A percentile compares a stretch with the other conserved stretches of the same genome.
phyloP scores from a whole-genome alignment of 176 grass and related monocot species.

The Musa schizocarpa region DNA sequence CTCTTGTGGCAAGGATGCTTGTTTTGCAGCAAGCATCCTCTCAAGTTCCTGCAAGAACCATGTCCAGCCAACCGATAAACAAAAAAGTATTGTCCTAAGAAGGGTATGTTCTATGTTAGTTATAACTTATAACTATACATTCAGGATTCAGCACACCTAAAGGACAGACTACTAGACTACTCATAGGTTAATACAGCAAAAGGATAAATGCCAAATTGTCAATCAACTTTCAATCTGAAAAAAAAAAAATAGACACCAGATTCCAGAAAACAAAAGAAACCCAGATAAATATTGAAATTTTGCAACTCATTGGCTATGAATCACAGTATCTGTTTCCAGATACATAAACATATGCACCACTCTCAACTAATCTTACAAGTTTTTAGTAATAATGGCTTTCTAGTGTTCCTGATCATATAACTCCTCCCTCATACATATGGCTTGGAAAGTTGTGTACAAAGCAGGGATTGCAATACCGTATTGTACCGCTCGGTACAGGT shows the following conservation, averaged over 20 bases:
- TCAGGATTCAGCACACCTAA: not conserved
- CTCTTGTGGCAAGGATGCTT: conserved; percentile 67
- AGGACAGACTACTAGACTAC: not conserved
- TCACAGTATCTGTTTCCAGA: too few relatives aligned
- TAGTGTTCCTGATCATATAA: too few relatives aligned
- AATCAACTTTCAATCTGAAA: too few relatives aligned
- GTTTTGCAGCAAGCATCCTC: conserved; percentile 66
- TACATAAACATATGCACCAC: too few relatives aligned
- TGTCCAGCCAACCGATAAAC: not conserved
- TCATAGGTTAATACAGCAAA: not conserved
- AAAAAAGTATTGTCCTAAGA: not conserved
- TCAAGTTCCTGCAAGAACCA: conserved; percentile 51
- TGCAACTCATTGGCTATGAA: too few relatives aligned
- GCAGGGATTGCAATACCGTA: too few relatives aligned
- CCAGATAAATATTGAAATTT: not conserved
- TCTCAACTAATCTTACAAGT: too few relatives aligned
- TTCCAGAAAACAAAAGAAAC: not conserved
- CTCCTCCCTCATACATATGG: too few relatives aligned
- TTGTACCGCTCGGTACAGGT: too few relatives aligned
- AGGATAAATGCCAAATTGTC: not conserved
- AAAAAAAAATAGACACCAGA: not conserved
- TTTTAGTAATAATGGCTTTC: too few relatives aligned
- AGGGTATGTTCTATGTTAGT: not conserved
- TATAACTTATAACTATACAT: too few relatives aligned
- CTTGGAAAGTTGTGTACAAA: too few relatives aligned